Evolutionary conservation across 495 filamentous ascomycete genomes (phyloP).

Genomic region (Hyphodiscus hymeniophilus): DNA sequence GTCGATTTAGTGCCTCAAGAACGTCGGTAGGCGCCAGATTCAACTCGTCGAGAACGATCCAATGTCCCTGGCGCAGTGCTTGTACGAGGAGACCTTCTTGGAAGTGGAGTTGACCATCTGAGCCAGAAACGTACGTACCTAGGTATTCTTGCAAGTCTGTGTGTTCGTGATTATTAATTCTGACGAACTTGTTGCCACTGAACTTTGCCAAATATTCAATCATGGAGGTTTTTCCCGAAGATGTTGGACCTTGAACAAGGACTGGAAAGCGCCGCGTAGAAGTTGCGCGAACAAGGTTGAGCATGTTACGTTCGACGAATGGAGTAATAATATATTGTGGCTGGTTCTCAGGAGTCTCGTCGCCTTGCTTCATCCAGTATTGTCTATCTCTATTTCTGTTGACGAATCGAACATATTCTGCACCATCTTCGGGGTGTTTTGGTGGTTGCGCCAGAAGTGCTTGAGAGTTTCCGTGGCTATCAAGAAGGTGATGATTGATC

Average conservation of each 20-base stretch:
- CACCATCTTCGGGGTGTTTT: slow-evolving; percentile 63
- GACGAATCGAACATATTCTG: slow-evolving; percentile 70
- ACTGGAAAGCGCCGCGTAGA: slow-evolving; percentile 90
- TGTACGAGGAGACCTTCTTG: slow-evolving; percentile 93
- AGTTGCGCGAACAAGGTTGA: slow-evolving; percentile 86
- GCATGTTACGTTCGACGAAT: slow-evolving; percentile 85
- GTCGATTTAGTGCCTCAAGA: slow-evolving; percentile 86
- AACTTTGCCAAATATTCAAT: slow-evolving; percentile 94
- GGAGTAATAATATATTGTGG: slow-evolving; percentile 93
- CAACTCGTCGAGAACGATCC: slow-evolving; percentile 96
- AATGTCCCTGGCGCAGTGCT: slow-evolving; percentile 85
- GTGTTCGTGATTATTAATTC: slow-evolving; percentile 99
- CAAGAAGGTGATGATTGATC: slow-evolving; percentile 73
- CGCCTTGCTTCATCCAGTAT: slow-evolving; percentile 84
- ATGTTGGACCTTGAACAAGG: slow-evolving; percentile 94
- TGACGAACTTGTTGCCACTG: slow-evolving; percentile 91
- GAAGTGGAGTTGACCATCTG: slow-evolving; percentile 76
- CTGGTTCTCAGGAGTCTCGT: slow-evolving; percentile 55
- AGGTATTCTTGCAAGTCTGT: slow-evolving; percentile 98
- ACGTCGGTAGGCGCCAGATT: slow-evolving; percentile 96
- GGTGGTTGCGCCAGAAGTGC: slow-evolving; percentile 68
- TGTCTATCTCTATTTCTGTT: slow-evolving; percentile 54
- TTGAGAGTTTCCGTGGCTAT: slow-evolving; percentile 53
- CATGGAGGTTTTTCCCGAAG: slow-evolving; percentile 97
- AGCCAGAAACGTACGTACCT: slow-evolving; percentile 82